Base-by-base conservation (phyloP, 192 early-diverging fungal genomes). In the Thamnidium elegans region DNA sequence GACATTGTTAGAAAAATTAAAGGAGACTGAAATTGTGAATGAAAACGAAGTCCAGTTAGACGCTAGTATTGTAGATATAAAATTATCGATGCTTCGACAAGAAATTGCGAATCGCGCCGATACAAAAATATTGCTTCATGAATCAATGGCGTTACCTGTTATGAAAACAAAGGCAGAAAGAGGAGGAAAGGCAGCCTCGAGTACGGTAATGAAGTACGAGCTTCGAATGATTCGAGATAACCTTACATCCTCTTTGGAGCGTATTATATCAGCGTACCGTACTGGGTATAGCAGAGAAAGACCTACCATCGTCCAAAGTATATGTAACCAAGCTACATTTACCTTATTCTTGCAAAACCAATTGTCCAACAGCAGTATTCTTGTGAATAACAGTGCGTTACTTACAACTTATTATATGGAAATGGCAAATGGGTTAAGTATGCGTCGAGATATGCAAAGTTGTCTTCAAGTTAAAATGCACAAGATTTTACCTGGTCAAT, bases 401-500 rank as follows among this genome's bases (percentile, higher is more conserved):
- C 46, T 48, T 3, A 66, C 67, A 50, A 65, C 78, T 14, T 84
- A 74, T 62, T 85, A 78, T 71, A 60, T 73, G 72, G 89, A 90
- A 52, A 81, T 84, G 76, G 67, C 82, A 1, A 89, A 87, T 26
- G 82, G 80, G 1, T 50, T 89, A 36, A 81, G 84, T 3, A 60
- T 78, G 1, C 76, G 82, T 39, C 80, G 89, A 21, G 88, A 91
- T 67, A 83, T 88, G 79, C 73, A 75, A 51, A 61, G 74, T 3
- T 62, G 71, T 11, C 51, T 87, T 13, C 65, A 75, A n/a, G 70
- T 77, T 45, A 87, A 86, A 54, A 50, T 79, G 6, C 42, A 67
- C 26, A 62, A 59, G 5, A 48, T 60, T 68, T 23, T 23, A 19
- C 26, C 43, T 5, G 7, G 43, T 8, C 23, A 36, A 1, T 7